phyloP scores from a whole-genome alignment of 306 rosid genomes.

The Datisca glomerata region DNA sequence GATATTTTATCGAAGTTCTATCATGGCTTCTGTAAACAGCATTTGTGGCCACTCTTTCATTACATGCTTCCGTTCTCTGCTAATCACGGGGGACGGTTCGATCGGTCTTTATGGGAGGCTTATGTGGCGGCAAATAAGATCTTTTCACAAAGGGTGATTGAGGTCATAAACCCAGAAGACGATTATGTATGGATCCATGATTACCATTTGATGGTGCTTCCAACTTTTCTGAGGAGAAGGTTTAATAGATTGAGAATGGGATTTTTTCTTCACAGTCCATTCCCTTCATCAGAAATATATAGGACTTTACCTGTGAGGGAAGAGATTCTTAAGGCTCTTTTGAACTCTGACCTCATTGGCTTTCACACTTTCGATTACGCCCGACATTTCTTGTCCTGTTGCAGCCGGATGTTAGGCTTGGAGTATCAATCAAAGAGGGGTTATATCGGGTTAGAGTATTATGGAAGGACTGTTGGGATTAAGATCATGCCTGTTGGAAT shows the following conservation, averaged over 20 bases:
- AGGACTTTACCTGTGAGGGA: slow-evolving; percentile 63
- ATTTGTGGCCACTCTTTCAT: slow-evolving; percentile 61
- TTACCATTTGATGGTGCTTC: slow-evolving; percentile 64
- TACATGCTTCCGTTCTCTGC: slow-evolving; percentile 63
- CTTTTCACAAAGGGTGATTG: slow-evolving; percentile 58
- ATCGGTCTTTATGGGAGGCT: slow-evolving; percentile 55
- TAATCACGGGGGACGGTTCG: slow-evolving; percentile 47
- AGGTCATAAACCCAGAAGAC: slow-evolving; percentile 56
- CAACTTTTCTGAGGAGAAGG: slow-evolving; percentile 53
- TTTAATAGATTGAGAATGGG: slow-evolving; percentile 57
- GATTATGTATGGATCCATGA: slow-evolving; percentile 66
- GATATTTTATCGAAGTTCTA: slow-evolving; percentile 40
- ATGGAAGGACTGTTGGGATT: slow-evolving; percentile 52
- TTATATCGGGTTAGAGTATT: slow-evolving; percentile 60
- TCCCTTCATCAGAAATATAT: slow-evolving; percentile 55
- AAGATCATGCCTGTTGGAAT: slow-evolving; percentile 64
- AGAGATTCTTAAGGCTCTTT: slow-evolving; percentile 53
- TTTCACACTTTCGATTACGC: slow-evolving; percentile 69
- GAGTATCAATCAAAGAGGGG: slow-evolving; percentile 67
- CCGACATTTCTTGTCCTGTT: slow-evolving; percentile 59
- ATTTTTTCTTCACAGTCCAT: slow-evolving; percentile 54
- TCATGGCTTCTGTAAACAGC: slow-evolving; percentile 65
- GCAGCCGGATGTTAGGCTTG: slow-evolving; percentile 59
- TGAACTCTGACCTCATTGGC: slow-evolving; percentile 56
- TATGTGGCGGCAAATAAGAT: slow-evolving; percentile 64